A percentile compares a stretch with the other conserved stretches of the same genome.
Conservation (phyloP, 1,284 basidiomycete genomes). For the Cutaneotrichosporon cyanovorans region DNA sequence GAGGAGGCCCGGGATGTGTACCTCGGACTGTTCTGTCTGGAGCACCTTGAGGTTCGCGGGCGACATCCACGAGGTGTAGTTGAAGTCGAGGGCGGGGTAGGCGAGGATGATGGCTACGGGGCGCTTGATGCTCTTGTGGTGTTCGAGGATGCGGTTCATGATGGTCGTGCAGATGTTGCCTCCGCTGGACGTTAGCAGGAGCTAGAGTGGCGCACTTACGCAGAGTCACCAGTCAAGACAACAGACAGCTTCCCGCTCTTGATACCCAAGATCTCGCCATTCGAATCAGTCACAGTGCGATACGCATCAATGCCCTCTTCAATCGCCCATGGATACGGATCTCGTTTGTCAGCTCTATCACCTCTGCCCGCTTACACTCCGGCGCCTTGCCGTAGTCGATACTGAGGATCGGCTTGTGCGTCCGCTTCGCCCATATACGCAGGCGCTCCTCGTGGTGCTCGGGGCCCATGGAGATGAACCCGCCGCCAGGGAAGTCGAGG, state of each 20-base stretch:
- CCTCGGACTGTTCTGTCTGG: slow-evolving; percentile 68
- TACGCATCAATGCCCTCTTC: slow-evolving; percentile 92
- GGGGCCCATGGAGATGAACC: slow-evolving; percentile 91
- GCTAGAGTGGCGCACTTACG: slow-evolving; percentile 53
- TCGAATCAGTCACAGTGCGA: slow-evolving; percentile 68
- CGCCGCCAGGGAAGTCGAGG: slow-evolving; percentile 88
- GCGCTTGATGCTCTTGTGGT: slow-evolving; percentile 49
- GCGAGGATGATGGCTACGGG: slow-evolving; percentile 76
- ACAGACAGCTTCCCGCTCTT: slow-evolving; percentile 65
- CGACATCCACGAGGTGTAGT: slow-evolving; percentile 97
- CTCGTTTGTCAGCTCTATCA: slow-evolving; percentile 46
- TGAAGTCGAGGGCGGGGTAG: slow-evolving; percentile 75
- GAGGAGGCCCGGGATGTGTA: slow-evolving; percentile 54
- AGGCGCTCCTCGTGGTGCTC: slow-evolving; percentile 94
- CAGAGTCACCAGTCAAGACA: slow-evolving; percentile 81
- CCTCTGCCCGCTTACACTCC: slow-evolving; percentile 60
- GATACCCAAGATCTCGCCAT: slow-evolving; percentile 66
- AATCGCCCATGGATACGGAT: slow-evolving; percentile 90
- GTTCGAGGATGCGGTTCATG: slow-evolving; percentile 74
- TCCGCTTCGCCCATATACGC: slow-evolving; percentile 71
- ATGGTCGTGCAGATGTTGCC: slow-evolving; percentile 75
- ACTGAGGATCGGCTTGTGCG: slow-evolving; percentile 70
- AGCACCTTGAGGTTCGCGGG: slow-evolving; percentile 74
- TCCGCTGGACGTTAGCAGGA: slow-evolving; percentile 53
- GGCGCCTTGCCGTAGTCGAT: slow-evolving; percentile 96